Percentiles rank a stretch among this genome's conserved stretches.
phyloP scores from a whole-genome alignment of 257 asterid genomes.

The Ilex aquifolium region DNA sequence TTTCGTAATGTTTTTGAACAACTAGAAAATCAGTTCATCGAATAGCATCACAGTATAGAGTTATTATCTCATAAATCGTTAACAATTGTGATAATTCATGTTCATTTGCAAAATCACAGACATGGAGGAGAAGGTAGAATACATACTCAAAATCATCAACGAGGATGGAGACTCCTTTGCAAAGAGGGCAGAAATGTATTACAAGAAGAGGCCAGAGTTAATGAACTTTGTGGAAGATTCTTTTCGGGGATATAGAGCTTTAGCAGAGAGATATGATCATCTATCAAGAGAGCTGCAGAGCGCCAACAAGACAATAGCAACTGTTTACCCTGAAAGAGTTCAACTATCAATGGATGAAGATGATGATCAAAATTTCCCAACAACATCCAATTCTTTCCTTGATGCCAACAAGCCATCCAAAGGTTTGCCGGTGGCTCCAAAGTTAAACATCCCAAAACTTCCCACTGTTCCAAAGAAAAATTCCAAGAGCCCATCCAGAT shows the following conservation, averaged over 20 bases:
- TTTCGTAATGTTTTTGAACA: too few relatives aligned
- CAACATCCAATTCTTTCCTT: conserved; percentile 3
- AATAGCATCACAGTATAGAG: too few relatives aligned
- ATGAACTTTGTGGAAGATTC: conserved; percentile 47
- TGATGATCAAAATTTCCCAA: conserved; percentile 12
- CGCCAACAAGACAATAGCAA: conserved; percentile 46
- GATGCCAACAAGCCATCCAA: conserved; percentile 4
- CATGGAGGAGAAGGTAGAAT: conserved; percentile 55
- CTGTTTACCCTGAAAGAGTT: conserved; percentile 39
- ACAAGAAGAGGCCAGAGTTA: conserved; percentile 47
- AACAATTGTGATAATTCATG: not conserved
- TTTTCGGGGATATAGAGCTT: conserved; percentile 43
- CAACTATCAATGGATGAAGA: conserved; percentile 32
- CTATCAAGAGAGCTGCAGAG: conserved; percentile 43
- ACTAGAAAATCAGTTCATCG: too few relatives aligned
- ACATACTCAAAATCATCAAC: conserved; percentile 39
- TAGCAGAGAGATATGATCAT: conserved; percentile 57
- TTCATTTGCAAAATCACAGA: conserved; percentile 23
- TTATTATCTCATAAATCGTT: not conserved
- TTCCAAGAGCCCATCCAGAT: conserved; percentile 27
- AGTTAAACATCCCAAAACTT: conserved; percentile 19
- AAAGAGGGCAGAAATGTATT: conserved; percentile 54
- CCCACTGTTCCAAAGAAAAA: conserved; percentile 11
- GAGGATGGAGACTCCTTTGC: conserved; percentile 56
- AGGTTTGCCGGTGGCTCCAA: conserved; percentile 26